phyloP scores from a whole-genome alignment of 768 basidiomycete species.

The Hypsizygus marmoreus region DNA sequence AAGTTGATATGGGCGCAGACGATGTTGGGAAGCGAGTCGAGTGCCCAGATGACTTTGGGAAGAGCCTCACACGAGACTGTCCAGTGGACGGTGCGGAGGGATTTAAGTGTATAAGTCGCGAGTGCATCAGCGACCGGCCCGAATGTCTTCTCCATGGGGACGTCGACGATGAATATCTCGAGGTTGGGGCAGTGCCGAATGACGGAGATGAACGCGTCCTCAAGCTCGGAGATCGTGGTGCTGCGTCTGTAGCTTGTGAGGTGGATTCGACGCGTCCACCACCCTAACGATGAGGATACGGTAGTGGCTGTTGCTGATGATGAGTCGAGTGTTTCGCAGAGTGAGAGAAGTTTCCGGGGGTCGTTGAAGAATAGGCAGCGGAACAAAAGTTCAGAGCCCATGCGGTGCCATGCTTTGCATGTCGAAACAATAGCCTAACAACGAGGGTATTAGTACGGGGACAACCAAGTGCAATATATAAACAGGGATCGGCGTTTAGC shows the following conservation, averaged over 20 bases:
- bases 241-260: conserved; percentile 52
- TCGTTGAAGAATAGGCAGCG: conserved; percentile 69
- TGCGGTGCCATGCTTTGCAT: conserved; percentile 60
- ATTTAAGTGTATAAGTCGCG: conserved; percentile 46
- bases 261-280: conserved; percentile 77
- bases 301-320: conserved; percentile 36
- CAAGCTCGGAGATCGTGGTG: conserved; percentile 48
- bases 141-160: conserved; percentile 61
- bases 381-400: conserved; percentile 69
- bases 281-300: conserved; percentile 53
- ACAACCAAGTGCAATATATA: neutral
- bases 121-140: conserved; percentile 67
- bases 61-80: conserved; percentile 55
- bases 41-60: conserved; percentile 71
- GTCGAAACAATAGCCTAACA: conserved; percentile 68
- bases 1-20: conserved; percentile 61
- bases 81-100: conserved; percentile 64
- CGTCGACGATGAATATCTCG: conserved; percentile 70
- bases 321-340: conserved; percentile 54
- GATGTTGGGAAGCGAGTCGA: conserved; percentile 61
- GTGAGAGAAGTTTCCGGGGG: conserved; percentile 52
- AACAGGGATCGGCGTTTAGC: neutral
- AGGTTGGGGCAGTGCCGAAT: conserved; percentile 72
- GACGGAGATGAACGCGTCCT: conserved; percentile 57
- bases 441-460: conserved; percentile 3